Evolutionary conservation across 192 early-diverging fungal genomes (phyloP).

Genomic region (Rhizophagus prolifer): DNA sequence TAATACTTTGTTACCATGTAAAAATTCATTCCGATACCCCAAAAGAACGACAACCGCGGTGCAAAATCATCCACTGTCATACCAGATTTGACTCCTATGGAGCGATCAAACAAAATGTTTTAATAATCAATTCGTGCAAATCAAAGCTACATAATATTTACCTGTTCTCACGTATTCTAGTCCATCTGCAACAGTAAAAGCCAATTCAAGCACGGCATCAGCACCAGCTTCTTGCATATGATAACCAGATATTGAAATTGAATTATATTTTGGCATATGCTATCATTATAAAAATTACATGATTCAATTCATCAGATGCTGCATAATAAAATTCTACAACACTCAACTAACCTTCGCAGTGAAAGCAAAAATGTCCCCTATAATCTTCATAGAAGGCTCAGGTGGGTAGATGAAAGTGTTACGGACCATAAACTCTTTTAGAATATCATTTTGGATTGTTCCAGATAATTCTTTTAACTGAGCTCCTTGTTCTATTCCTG

Average conservation of each 20-base stretch:
- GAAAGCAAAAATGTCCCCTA: slow-evolving; percentile 89
- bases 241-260: slow-evolving; percentile 93
- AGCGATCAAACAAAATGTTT: not conserved
- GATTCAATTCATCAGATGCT: not conserved
- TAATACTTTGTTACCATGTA: slow-evolving; percentile 64
- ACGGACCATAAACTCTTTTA: slow-evolving; percentile 94
- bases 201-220: slow-evolving; percentile 83
- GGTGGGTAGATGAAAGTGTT: slow-evolving; percentile 96
- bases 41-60: slow-evolving; percentile 89
- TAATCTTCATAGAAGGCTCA: slow-evolving; percentile 84
- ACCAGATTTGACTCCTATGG: slow-evolving; percentile 66
- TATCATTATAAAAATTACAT: slow-evolving; percentile 19
- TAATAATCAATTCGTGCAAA: not conserved
- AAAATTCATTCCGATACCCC: slow-evolving; percentile 92
- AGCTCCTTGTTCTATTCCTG: slow-evolving; percentile 85
- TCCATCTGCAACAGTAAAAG: slow-evolving; percentile 91
- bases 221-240: slow-evolving; percentile 93
- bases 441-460: slow-evolving; percentile 90
- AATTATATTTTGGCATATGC: slow-evolving; percentile 94
- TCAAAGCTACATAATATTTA: not conserved
- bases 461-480: slow-evolving; percentile 77
- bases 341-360: slow-evolving; percentile 58
- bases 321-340: not conserved
- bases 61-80: slow-evolving; percentile 90
- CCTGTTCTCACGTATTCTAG: slow-evolving; percentile 78